These are phyloP conservation scores for Calcarisporium arbuscula DNA, from an alignment of 2,329 filamentous ascomycete species.

Conservation along the genomic window DNA sequence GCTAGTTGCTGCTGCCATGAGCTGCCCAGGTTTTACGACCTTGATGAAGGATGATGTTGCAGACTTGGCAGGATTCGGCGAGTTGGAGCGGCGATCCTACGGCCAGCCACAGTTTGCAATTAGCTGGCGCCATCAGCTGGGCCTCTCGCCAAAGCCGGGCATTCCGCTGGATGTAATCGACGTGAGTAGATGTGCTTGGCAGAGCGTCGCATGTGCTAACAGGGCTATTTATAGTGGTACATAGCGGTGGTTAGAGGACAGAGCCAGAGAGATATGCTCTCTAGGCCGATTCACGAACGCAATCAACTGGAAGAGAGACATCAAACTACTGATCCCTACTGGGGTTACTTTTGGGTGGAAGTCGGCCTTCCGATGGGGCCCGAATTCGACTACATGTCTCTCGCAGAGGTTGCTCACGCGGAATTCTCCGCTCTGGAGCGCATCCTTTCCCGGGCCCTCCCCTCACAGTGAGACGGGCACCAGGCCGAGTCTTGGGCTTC, in stretches of 20 bases:
- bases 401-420: conserved; percentile 35
- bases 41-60: conserved; percentile 56
- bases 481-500: too few species aligned
- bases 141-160: conserved; percentile 42
- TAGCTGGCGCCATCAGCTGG: conserved; percentile 47
- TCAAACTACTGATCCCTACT: conserved; percentile 35
- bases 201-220: not conserved
- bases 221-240: conserved; percentile 41
- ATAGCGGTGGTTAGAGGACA: conserved; percentile 48
- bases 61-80: conserved; percentile 11
- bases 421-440: conserved; percentile 46
- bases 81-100: conserved; percentile 29
- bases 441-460: conserved; percentile 38
- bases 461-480: conserved; percentile 7
- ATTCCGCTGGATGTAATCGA: conserved; percentile 47
- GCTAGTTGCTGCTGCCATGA: conserved; percentile 44
- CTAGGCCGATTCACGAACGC: conserved; percentile 35
- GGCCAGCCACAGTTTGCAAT: conserved; percentile 42
- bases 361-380: conserved; percentile 33
- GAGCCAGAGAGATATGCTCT: conserved; percentile 34
- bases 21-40: conserved; percentile 54
- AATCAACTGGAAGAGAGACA: conserved; percentile 27
- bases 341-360: conserved; percentile 48
- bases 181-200: conserved; percentile 35
- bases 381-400: conserved; percentile 40